Evolutionary conservation across 768 basidiomycete genomes (phyloP).

Genomic region (Lentinula edodes): DNA sequence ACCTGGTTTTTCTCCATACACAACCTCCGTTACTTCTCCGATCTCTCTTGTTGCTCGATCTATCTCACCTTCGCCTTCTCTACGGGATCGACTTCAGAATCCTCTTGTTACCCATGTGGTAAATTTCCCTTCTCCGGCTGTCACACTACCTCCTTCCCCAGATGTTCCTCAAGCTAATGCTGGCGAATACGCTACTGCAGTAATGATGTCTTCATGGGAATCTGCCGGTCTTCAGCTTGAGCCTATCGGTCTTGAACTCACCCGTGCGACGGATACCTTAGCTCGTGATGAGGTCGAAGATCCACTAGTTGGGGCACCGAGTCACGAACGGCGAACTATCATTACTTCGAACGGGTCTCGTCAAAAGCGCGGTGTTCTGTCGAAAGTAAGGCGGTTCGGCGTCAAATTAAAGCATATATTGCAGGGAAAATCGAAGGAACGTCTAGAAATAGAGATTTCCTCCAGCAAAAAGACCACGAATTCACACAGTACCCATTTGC

Average conservation of each 20-base stretch:
- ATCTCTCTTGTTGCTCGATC: slow-evolving; percentile 8
- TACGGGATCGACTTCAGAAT: slow-evolving; percentile 6
- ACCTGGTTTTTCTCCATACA: slow-evolving; percentile 6
- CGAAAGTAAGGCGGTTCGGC: slow-evolving; percentile 21
- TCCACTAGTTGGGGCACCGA: too few species aligned
- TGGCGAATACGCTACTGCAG: slow-evolving; percentile 27
- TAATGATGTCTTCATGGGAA: slow-evolving; percentile 28
- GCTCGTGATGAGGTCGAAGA: not conserved
- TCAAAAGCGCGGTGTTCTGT: slow-evolving; percentile 10
- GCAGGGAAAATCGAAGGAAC: slow-evolving; percentile 9
- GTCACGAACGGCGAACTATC: not conserved
- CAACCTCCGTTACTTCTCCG: not conserved
- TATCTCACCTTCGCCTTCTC: slow-evolving; percentile 8
- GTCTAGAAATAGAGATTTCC: not conserved
- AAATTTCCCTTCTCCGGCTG: not conserved
- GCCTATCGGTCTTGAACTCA: not conserved
- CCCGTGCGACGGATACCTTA: not conserved
- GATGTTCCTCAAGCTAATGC: slow-evolving; percentile 16
- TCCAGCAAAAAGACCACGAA: not conserved
- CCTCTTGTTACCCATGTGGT: slow-evolving; percentile 5
- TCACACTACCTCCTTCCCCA: not conserved
- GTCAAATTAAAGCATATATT: slow-evolving; percentile 23
- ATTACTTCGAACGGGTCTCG: not conserved
- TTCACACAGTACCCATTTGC: too few species aligned
- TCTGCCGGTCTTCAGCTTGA: slow-evolving; percentile 10